phyloP scores from a whole-genome alignment of 78 protist genomes.

The Polysphondylium violaceum region DNA sequence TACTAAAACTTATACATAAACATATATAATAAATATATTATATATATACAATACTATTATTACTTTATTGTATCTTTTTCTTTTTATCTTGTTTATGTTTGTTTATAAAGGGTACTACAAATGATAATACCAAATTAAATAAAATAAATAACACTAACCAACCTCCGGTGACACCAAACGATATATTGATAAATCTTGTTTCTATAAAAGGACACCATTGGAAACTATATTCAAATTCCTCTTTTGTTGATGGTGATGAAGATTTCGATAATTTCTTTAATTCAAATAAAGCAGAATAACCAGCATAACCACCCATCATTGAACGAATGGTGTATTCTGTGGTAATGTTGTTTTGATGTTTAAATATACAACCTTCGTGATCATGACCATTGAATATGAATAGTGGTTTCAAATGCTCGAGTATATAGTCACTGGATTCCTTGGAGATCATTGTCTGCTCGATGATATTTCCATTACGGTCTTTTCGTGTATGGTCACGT shows the following conservation, averaged over 20 bases:
- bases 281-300: conserved; percentile 70
- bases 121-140: neutral
- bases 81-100: neutral
- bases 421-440: conserved; percentile 65
- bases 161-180: conserved; percentile 53
- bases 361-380: conserved; percentile 80
- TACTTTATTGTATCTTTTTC: neutral
- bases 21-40: neutral
- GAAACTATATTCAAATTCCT: conserved; percentile 23
- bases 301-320: conserved; percentile 82
- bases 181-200: conserved; percentile 58
- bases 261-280: conserved; percentile 12
- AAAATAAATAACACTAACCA: neutral
- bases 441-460: conserved; percentile 66
- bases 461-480: neutral
- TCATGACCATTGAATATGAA: conserved; percentile 81
- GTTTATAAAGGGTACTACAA: neutral
- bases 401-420: conserved; percentile 64
- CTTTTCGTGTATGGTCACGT: conserved; percentile 26
- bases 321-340: conserved; percentile 78
- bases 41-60: neutral
- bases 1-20: neutral
- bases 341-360: conserved; percentile 16
- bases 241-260: neutral
- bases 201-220: conserved; percentile 53